These are phyloP conservation scores for Fusarium staphyleae DNA, from an alignment of 2,329 filamentous ascomycete genomes.

Conservation along the genomic window DNA sequence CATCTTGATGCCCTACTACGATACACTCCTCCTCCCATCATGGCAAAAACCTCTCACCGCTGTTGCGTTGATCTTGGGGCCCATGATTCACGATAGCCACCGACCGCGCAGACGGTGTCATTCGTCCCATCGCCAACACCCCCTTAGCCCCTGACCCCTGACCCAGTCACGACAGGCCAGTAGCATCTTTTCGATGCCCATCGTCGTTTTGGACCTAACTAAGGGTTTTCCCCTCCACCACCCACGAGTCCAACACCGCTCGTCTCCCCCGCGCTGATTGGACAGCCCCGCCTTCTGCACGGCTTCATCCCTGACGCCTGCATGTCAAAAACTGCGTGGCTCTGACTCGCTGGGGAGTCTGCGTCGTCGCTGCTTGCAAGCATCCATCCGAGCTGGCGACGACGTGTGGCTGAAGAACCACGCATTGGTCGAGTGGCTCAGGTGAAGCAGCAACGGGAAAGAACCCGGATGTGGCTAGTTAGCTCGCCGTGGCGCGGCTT, in stretches of 20 bases:
- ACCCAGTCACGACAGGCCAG: constrained; percentile 22
- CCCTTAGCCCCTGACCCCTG: constrained; percentile 26
- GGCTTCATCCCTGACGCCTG: constrained; percentile 30
- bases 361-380: neutral
- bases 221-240: constrained; percentile 5
- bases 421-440: constrained; percentile 13
- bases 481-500: constrained; percentile 19
- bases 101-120: constrained; percentile 23
- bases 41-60: constrained; percentile 26
- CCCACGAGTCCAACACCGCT: neutral
- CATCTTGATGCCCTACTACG: no score
- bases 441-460: neutral
- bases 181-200: constrained; percentile 13
- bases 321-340: constrained; percentile 33
- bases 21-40: no score
- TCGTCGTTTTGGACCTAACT: neutral
- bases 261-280: constrained; percentile 20
- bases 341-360: constrained; percentile 30
- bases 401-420: constrained; percentile 22
- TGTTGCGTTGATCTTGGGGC: constrained; percentile 15
- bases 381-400: neutral
- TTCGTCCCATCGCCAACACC: constrained; percentile 24
- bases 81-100: constrained; percentile 25
- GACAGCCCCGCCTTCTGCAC: constrained; percentile 19
- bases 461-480: constrained; percentile 12